Percentiles rank a stretch among this genome's conserved stretches.
Conservation (phyloP, 306 rosid genomes). For the Lablab purpureus region DNA sequence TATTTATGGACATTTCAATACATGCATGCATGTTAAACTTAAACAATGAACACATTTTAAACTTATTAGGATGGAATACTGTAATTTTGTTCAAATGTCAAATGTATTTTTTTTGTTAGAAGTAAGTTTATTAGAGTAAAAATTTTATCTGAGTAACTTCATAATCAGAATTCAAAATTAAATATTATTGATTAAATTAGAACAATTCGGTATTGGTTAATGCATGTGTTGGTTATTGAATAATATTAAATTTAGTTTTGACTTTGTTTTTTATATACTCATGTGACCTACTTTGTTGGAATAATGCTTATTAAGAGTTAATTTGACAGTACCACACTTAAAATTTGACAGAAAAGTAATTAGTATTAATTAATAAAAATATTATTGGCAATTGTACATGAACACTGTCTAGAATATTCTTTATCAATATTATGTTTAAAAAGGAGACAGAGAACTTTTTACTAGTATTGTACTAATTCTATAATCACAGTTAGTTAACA, state of each 20-base stretch:
- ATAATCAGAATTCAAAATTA: no score
- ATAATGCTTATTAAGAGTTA: background rate
- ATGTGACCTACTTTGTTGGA: background rate
- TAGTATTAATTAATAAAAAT: no score
- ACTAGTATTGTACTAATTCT: background rate
- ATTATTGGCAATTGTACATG: background rate
- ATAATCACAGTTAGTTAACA: background rate
- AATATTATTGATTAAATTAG: no score
- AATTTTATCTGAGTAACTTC: no score
- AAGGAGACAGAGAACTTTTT: no score
- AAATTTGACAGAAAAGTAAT: background rate
- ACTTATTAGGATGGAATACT: background rate
- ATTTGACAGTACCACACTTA: background rate
- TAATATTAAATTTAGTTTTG: no score
- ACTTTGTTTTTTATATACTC: background rate
- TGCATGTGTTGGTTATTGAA: no score
- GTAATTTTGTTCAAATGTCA: no score
- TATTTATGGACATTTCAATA: background rate
- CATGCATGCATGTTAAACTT: background rate
- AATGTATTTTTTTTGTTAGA: no score
- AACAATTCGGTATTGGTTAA: no score
- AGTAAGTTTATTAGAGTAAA: no score
- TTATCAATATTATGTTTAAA: no score
- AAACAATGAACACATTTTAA: background rate
- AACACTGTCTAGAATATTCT: background rate